phyloP scores from a whole-genome alignment of 2,329 filamentous ascomycete genomes.

The Akanthomyces dipterigenus region DNA sequence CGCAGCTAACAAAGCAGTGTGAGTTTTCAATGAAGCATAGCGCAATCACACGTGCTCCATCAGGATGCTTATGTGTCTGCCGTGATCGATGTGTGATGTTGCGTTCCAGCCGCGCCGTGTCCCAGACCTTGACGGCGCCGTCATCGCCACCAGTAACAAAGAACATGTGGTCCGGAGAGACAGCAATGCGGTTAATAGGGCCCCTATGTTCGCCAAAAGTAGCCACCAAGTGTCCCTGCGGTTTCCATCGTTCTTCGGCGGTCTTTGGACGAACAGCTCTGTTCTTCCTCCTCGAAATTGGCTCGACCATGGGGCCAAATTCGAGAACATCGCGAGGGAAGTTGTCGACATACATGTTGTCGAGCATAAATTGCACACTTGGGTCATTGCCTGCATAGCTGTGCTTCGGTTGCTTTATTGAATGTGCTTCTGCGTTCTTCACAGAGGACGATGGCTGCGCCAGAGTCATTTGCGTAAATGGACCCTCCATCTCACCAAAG shows the following conservation, averaged over 20 bases:
- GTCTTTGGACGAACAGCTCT: slow-evolving; percentile 41
- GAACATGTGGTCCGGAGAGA: slow-evolving; percentile 86
- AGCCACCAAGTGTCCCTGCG: slow-evolving; percentile 75
- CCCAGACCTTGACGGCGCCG: slow-evolving; percentile 87
- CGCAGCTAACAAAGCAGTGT: slow-evolving; percentile 87
- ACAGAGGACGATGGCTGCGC: slow-evolving; percentile 18
- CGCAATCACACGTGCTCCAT: slow-evolving; percentile 67
- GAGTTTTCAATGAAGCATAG: slow-evolving; percentile 91
- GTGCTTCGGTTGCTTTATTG: slow-evolving; percentile 54
- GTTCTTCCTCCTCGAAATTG: slow-evolving; percentile 51
- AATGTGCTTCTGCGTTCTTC: slow-evolving; percentile 24
- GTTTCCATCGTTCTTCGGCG: slow-evolving; percentile 61
- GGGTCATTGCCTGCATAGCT: slow-evolving; percentile 78
- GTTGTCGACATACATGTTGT: slow-evolving; percentile 75
- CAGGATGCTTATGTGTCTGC: slow-evolving; percentile 72
- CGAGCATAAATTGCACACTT: slow-evolving; percentile 63
- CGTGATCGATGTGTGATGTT: slow-evolving; percentile 84
- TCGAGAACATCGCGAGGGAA: slow-evolving; percentile 59
- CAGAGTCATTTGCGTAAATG: slow-evolving; percentile 35
- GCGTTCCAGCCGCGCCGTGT: slow-evolving; percentile 79
- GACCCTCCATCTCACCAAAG: slow-evolving; percentile 54
- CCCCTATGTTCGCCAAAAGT: slow-evolving; percentile 84
- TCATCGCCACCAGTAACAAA: slow-evolving; percentile 93
- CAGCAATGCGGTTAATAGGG: slow-evolving; percentile 71
- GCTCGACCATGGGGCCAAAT: slow-evolving; percentile 75